Evolutionary conservation across 2,329 filamentous ascomycete genomes (phyloP).

Genomic region (Nakataea oryzae): DNA sequence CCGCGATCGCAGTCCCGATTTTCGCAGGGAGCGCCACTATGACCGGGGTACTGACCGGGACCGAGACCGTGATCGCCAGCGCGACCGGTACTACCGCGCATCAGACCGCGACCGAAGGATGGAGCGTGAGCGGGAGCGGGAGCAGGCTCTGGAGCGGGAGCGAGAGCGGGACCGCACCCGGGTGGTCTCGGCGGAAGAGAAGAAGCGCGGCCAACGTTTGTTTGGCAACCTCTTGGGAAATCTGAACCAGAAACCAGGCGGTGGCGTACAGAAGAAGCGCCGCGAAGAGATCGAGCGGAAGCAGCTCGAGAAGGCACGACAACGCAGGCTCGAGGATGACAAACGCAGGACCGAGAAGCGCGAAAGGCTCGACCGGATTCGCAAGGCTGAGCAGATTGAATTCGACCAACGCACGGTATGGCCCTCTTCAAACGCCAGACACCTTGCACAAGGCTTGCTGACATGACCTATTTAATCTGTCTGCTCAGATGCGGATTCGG

Average conservation of each 20-base stretch:
- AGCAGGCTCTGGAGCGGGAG: conserved; percentile 11
- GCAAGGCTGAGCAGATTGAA: conserved; percentile 59
- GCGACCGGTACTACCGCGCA: neutral
- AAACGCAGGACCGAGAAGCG: conserved; percentile 52
- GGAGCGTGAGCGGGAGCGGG: conserved; percentile 1
- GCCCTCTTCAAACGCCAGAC: no score
- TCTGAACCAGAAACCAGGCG: conserved; percentile 63
- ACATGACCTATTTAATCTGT: neutral
- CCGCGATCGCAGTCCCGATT: no score
- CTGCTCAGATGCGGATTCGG: conserved; percentile 57
- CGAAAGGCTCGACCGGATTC: conserved; percentile 47
- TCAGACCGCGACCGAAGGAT: neutral
- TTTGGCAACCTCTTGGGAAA: conserved; percentile 76
- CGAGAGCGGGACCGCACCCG: conserved; percentile 16
- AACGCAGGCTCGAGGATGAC: conserved; percentile 62
- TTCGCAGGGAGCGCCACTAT: neutral
- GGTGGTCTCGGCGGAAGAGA: conserved; percentile 57
- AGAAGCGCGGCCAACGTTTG: conserved; percentile 71
- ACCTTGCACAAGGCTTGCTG: neutral
- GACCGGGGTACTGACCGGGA: neutral
- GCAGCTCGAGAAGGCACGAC: conserved; percentile 65
- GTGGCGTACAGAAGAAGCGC: conserved; percentile 52
- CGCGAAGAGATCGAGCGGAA: conserved; percentile 74
- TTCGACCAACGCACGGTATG: conserved; percentile 68
- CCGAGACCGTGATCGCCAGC: neutral